Percentiles rank a stretch among this genome's conserved stretches.
These are phyloP conservation scores for Trametes polyzona DNA, from an alignment of 1,284 basidiomycete species.

Conservation along the genomic window DNA sequence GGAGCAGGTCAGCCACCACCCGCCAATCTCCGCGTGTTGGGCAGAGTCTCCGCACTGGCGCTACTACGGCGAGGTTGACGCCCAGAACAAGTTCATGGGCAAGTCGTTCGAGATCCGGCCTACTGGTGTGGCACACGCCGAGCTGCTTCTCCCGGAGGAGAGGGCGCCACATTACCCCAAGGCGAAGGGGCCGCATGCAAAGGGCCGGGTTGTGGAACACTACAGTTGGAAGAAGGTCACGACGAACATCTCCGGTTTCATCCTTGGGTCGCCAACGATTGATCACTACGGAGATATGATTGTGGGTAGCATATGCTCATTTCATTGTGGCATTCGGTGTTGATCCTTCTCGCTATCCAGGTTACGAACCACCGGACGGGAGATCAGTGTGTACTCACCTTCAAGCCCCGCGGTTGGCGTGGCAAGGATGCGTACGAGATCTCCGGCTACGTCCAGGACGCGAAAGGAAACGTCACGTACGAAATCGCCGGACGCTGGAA, in stretches of 20 bases:
- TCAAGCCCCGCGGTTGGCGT: slow-evolving; percentile 96
- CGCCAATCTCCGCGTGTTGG: slow-evolving; percentile 97
- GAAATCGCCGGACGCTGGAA: slow-evolving; percentile 98
- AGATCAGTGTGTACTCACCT: slow-evolving; percentile 90
- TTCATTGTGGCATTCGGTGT: background rate
- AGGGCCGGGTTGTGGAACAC: slow-evolving; percentile 75
- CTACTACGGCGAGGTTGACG: slow-evolving; percentile 93
- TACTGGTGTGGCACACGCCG: slow-evolving; percentile 91
- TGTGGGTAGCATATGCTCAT: slow-evolving; percentile 51
- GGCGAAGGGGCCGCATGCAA: slow-evolving; percentile 41
- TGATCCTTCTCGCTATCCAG: slow-evolving; percentile 40
- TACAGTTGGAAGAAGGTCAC: slow-evolving; percentile 97
- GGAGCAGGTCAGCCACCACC: slow-evolving; percentile 96
- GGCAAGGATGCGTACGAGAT: slow-evolving; percentile 93
- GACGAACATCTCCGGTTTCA: slow-evolving; percentile 92
- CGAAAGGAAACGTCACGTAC: slow-evolving; percentile 70
- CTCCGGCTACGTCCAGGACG: slow-evolving; percentile 80
- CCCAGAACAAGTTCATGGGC: slow-evolving; percentile 95
- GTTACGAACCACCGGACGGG: slow-evolving; percentile 91
- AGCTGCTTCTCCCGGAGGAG: slow-evolving; percentile 79
- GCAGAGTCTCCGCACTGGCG: slow-evolving; percentile 89
- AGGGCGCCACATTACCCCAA: slow-evolving; percentile 63
- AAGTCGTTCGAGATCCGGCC: slow-evolving; percentile 97
- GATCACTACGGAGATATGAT: slow-evolving; percentile 97
- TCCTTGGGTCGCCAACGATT: slow-evolving; percentile 91